phyloP scores from a whole-genome alignment of 805 yeast species.

The Wickerhamomyces sydowiorum region DNA sequence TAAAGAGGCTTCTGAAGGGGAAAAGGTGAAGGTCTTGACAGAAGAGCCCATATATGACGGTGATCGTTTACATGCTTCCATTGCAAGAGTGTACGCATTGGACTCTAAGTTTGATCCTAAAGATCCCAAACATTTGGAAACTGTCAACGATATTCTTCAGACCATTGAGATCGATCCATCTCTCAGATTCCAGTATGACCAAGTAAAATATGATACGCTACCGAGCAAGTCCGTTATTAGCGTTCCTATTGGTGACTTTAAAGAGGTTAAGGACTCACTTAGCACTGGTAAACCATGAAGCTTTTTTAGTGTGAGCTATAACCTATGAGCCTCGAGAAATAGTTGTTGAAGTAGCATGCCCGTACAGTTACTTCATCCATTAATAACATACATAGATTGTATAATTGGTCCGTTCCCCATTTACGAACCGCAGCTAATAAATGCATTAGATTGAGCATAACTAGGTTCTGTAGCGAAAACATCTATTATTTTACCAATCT shows the following conservation, averaged over 20 bases:
- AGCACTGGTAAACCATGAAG: too few species aligned
- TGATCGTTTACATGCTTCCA: conserved; percentile 12
- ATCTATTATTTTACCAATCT: neutral
- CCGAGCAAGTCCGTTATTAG: too few species aligned
- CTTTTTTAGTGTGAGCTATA: too few species aligned
- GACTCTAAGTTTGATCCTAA: conserved; percentile 1
- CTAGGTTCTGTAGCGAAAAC: neutral
- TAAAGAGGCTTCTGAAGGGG: conserved; percentile 3
- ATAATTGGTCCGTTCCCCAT: neutral
- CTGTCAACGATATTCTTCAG: too few species aligned
- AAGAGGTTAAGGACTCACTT: too few species aligned
- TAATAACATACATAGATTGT: neutral
- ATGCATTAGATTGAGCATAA: neutral
- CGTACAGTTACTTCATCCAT: neutral
- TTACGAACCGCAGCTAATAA: neutral
- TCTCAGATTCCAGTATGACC: too few species aligned
- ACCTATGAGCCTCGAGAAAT: too few species aligned
- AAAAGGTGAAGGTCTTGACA: neutral
- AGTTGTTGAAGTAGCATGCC: too few species aligned
- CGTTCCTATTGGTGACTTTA: too few species aligned
- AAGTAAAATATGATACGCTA: too few species aligned
- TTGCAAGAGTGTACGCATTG: neutral
- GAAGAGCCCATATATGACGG: conserved; percentile 1
- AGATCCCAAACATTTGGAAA: neutral
- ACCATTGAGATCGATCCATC: too few species aligned